phyloP scores from a whole-genome alignment of 1,284 basidiomycete species.

The Ceratobasidium papillatum region DNA sequence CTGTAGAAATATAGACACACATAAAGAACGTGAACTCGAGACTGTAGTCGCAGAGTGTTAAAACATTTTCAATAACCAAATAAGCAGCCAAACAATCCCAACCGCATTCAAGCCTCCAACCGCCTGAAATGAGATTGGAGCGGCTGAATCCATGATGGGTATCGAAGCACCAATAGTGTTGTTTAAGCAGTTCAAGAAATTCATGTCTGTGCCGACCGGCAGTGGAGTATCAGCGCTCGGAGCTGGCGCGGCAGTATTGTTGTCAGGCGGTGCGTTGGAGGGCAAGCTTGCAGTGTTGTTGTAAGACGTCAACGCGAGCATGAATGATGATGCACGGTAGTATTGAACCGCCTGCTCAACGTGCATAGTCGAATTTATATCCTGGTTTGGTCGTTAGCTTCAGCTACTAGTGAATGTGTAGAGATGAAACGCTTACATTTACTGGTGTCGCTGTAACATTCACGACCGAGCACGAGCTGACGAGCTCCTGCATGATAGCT shows the following conservation, averaged over 20 bases:
- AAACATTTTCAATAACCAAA: slow-evolving; percentile 25
- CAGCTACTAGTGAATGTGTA: too few relatives aligned
- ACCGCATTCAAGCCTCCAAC: slow-evolving; percentile 10
- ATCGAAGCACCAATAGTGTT: slow-evolving; percentile 42
- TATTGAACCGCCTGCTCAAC: slow-evolving; percentile 50
- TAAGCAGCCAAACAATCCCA: slow-evolving; percentile 19
- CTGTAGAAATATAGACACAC: background rate
- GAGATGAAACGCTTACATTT: slow-evolving; percentile 5
- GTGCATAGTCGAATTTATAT: slow-evolving; percentile 35
- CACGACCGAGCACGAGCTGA: slow-evolving; percentile 45
- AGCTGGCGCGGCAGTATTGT: slow-evolving; percentile 19
- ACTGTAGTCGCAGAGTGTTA: background rate
- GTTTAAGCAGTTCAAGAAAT: slow-evolving; percentile 43
- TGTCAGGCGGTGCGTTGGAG: slow-evolving; percentile 33
- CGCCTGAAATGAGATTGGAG: background rate
- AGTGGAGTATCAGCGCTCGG: slow-evolving; percentile 35
- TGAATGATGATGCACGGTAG: slow-evolving; percentile 49
- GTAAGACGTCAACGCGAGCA: slow-evolving; percentile 47
- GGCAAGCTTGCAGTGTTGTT: slow-evolving; percentile 47
- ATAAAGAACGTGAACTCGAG: background rate
- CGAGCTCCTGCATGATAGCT: slow-evolving; percentile 46
- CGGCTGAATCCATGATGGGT: slow-evolving; percentile 41
- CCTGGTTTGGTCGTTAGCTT: background rate
- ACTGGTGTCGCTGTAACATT: slow-evolving; percentile 39
- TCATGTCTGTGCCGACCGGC: slow-evolving; percentile 40